Base-by-base conservation (phyloP, 2,329 filamentous ascomycete species). In the Intubia oerlemansii region DNA sequence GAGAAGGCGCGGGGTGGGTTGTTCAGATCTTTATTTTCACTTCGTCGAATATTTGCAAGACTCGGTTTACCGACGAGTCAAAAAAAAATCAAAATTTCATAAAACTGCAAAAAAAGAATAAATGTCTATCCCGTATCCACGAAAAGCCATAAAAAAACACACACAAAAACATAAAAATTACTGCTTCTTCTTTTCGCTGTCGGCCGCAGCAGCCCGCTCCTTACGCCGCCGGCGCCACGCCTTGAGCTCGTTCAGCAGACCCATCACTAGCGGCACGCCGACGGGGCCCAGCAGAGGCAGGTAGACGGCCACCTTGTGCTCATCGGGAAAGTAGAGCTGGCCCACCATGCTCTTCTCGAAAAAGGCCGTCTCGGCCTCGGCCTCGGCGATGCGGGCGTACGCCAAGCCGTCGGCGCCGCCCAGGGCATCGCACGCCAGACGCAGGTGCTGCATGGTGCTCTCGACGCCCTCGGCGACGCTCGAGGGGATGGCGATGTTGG, bases 321-420 rank as follows among this genome's bases (percentile, higher is more conserved):
- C 88, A 44, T 98, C 88, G 0, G 88, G 88, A 49, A 98, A 98
- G 50, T 95, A 98, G 3, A 95, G 73, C 53, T 95, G 88, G 0
- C 84, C 88, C 10, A 98, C 88, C 88, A 98, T 98, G 44, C 79
- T 91, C 52, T 91, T 91, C 51, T 98, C 88, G 41, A 98, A 98
- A 51, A 98, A 98, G 0, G 85, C 85, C 35, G 76, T 71, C 48
- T 98, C 88, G 0, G 82, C 85, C 45, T 90, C 81, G 3, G 68
- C 65, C 50, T 93, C 84, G 5, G 88, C 88, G 26, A 81, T 68
- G 8, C 79, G 67, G 0, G 85, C 85, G 45, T 85, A 72, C 36
- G 73, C 65, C 22, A 98, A 54, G 0, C 82, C 84, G 17, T 71
- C 62, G 0, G 55, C 53, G 0, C 56, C 58, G 20, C 66, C 66